Evolutionary conservation across 257 asterid species (phyloP).

Genomic region (Cordia subcordata): DNA sequence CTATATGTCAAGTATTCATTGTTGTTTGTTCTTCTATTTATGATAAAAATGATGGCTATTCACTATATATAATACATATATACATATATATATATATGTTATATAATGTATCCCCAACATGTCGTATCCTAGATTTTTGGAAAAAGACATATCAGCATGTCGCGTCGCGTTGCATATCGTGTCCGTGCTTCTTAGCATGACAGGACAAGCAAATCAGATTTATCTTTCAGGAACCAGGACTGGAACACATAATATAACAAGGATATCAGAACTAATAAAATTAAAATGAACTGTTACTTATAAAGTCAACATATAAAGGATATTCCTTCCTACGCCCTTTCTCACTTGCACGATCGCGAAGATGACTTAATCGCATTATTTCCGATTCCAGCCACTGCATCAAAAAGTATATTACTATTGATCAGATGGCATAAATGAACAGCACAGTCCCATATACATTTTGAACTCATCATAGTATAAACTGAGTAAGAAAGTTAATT

Average conservation of each 20-base stretch:
- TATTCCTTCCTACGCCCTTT: constrained; percentile 94
- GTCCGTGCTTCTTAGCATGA: too few relatives aligned
- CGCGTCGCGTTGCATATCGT: too few relatives aligned
- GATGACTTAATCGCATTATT: constrained; percentile 79
- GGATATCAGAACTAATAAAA: background rate
- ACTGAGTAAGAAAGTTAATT: background rate
- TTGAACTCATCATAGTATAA: background rate
- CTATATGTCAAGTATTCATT: too few relatives aligned
- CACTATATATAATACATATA: too few relatives aligned
- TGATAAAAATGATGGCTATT: too few relatives aligned
- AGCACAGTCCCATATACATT: background rate
- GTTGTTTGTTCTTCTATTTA: too few relatives aligned
- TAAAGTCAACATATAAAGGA: constrained; percentile 46
- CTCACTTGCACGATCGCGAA: constrained; percentile 98
- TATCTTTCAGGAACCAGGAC: background rate
- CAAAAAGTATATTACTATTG: constrained; percentile 2
- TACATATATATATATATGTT: too few relatives aligned
- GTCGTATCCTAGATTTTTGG: too few relatives aligned
- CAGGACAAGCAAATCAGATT: background rate
- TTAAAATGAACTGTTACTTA: background rate
- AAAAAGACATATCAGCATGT: too few relatives aligned
- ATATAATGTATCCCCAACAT: too few relatives aligned
- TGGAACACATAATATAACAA: too few relatives aligned
- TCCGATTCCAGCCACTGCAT: constrained; percentile 98
- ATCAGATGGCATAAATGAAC: background rate